Conservation (phyloP, 179 eudicot species). For the Silene coronaria region DNA sequence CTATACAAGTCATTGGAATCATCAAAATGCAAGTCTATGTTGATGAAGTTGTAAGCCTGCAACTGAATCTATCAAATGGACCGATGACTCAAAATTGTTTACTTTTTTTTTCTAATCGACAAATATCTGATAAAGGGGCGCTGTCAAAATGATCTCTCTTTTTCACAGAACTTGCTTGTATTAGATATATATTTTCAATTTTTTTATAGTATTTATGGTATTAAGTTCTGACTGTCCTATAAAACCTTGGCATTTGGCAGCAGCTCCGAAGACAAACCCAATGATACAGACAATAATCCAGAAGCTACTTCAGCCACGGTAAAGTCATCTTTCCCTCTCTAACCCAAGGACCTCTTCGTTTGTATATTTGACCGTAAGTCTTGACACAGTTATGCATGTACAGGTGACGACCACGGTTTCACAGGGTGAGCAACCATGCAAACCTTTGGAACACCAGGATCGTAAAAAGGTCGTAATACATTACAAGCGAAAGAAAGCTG, state of each 20-base stretch:
- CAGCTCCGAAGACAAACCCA: conserved; percentile 14
- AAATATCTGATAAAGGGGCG: too few relatives aligned
- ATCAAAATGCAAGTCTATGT: too few relatives aligned
- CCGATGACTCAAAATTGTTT: too few relatives aligned
- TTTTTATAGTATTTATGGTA: not conserved
- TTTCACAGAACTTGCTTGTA: too few relatives aligned
- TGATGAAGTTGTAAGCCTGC: too few relatives aligned
- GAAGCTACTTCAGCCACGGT: conserved; percentile 29
- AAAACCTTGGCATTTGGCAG: conserved; percentile 17
- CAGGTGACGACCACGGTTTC: conserved; percentile 27
- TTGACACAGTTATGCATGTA: not conserved
- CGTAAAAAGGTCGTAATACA: conserved; percentile 25
- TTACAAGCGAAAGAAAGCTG: conserved; percentile 48
- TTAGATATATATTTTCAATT: not conserved
- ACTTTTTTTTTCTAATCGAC: too few relatives aligned
- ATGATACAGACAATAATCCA: conserved; percentile 20
- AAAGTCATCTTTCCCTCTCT: not conserved
- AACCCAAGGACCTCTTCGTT: not conserved
- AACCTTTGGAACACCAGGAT: conserved; percentile 7
- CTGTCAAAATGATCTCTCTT: too few relatives aligned
- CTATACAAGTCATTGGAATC: too few relatives aligned
- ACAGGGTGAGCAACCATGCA: conserved; percentile 7
- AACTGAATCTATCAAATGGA: too few relatives aligned
- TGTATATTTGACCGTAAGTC: not conserved
- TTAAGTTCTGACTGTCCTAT: not conserved